Evolutionary conservation across 768 basidiomycete species (phyloP).

Genomic region (Postia placenta): DNA sequence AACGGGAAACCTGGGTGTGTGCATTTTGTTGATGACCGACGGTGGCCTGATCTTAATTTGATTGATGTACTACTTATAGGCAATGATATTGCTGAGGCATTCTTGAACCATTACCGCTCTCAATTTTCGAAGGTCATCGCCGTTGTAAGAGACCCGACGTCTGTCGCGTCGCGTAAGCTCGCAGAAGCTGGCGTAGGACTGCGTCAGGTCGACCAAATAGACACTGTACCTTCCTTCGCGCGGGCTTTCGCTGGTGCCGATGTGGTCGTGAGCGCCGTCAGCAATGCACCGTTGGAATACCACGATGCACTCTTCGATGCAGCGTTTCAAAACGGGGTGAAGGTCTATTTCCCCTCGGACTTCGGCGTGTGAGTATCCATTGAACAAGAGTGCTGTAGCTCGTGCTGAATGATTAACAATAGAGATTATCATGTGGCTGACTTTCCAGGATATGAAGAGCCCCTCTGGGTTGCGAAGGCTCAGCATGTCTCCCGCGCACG

Average conservation of each 20-base stretch:
- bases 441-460: constrained; percentile 12
- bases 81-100: constrained; percentile 2
- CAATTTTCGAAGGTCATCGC: constrained; percentile 13
- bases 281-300: background rate
- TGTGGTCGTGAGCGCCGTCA: constrained; percentile 16
- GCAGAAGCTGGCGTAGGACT: constrained; percentile 14
- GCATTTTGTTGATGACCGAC: background rate
- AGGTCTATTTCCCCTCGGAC: constrained; percentile 18
- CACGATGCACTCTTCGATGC: constrained; percentile 8
- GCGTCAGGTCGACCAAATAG: constrained; percentile 1
- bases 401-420: background rate
- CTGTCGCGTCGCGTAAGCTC: constrained; percentile 7
- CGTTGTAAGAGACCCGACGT: constrained; percentile 10
- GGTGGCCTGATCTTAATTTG: background rate
- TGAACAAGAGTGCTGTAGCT: background rate
- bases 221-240: constrained; percentile 1
- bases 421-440: constrained; percentile 16
- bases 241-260: constrained; percentile 15
- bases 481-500: constrained; percentile 5
- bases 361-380: constrained; percentile 11
- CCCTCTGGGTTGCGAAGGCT: constrained; percentile 7
- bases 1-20: constrained; percentile 1
- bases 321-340: constrained; percentile 9
- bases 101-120: constrained; percentile 8
- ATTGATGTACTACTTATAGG: constrained; percentile 4